phyloP scores from a whole-genome alignment of 2,329 filamentous ascomycete genomes.

The Epichloe uncinata region DNA sequence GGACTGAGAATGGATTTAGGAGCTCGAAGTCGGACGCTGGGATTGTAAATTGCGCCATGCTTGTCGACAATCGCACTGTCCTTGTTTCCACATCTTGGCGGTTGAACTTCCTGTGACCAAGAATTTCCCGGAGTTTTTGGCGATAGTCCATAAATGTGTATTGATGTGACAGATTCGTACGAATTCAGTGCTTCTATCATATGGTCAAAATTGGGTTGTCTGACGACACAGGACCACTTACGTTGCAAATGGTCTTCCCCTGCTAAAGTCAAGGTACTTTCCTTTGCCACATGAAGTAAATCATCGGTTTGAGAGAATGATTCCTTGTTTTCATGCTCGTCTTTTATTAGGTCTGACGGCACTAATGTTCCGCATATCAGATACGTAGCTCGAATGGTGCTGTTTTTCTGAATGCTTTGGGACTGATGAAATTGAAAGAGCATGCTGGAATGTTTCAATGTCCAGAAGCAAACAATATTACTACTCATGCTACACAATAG shows the following conservation, averaged over 20 bases:
- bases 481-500: neutral
- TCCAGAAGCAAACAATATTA: neutral
- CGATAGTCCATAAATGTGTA: slow-evolving; percentile 72
- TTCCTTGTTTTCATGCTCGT: slow-evolving; percentile 52
- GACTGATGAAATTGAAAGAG: slow-evolving; percentile 75
- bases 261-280: slow-evolving; percentile 47
- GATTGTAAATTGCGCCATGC: slow-evolving; percentile 3
- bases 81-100: neutral
- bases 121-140: neutral
- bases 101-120: neutral
- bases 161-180: slow-evolving; percentile 61
- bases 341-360: neutral
- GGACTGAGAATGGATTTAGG: neutral
- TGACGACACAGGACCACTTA: slow-evolving; percentile 19
- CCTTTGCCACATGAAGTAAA: neutral
- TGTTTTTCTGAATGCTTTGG: slow-evolving; percentile 70
- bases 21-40: slow-evolving; percentile 2
- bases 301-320: slow-evolving; percentile 23
- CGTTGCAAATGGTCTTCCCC: slow-evolving; percentile 61
- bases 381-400: slow-evolving; percentile 84
- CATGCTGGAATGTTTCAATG: slow-evolving; percentile 43
- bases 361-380: slow-evolving; percentile 53
- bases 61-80: neutral
- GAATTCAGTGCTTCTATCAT: slow-evolving; percentile 47
- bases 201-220: slow-evolving; percentile 5